Conservation (phyloP, 2,329 filamentous ascomycete species). For the Torrubiella hemipterigena region DNA sequence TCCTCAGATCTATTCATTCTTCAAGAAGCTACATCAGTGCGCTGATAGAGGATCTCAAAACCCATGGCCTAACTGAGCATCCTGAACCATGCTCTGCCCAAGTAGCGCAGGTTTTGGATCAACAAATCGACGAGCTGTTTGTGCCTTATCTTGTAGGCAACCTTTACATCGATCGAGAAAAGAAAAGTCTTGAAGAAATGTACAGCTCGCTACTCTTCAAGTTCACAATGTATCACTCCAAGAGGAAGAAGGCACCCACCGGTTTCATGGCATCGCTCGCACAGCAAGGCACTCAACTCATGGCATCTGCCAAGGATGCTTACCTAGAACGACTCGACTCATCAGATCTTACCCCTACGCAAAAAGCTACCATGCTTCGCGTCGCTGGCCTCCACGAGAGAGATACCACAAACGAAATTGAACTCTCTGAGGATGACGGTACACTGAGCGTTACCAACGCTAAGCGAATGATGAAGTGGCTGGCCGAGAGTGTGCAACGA, state of each 20-base stretch:
- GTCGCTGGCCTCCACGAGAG: constrained; percentile 75
- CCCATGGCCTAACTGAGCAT: constrained; percentile 88
- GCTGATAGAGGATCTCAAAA: constrained; percentile 84
- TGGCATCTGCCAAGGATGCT: constrained; percentile 78
- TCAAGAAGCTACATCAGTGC: constrained; percentile 80
- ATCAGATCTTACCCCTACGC: constrained; percentile 74
- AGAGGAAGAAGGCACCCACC: constrained; percentile 75
- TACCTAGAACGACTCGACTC: constrained; percentile 85
- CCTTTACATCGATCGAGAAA: constrained; percentile 59
- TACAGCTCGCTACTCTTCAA: constrained; percentile 92
- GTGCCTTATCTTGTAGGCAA: constrained; percentile 58
- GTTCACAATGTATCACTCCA: constrained; percentile 88
- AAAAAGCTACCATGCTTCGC: constrained; percentile 80
- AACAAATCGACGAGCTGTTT: constrained; percentile 68
- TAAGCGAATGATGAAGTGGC: constrained; percentile 97
- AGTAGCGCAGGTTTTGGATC: constrained; percentile 63
- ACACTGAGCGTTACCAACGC: constrained; percentile 70
- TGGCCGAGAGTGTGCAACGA: constrained; percentile 86
- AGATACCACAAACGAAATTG: constrained; percentile 72
- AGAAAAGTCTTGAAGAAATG: constrained; percentile 61
- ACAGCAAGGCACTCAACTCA: constrained; percentile 78
- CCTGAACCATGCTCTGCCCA: constrained; percentile 83
- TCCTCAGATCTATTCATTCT: constrained; percentile 80
- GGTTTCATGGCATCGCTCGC: constrained; percentile 89
- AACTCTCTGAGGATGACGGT: constrained; percentile 84